phyloP scores from a whole-genome alignment of 2,329 filamentous ascomycete species.

The Xylaria multiplex region DNA sequence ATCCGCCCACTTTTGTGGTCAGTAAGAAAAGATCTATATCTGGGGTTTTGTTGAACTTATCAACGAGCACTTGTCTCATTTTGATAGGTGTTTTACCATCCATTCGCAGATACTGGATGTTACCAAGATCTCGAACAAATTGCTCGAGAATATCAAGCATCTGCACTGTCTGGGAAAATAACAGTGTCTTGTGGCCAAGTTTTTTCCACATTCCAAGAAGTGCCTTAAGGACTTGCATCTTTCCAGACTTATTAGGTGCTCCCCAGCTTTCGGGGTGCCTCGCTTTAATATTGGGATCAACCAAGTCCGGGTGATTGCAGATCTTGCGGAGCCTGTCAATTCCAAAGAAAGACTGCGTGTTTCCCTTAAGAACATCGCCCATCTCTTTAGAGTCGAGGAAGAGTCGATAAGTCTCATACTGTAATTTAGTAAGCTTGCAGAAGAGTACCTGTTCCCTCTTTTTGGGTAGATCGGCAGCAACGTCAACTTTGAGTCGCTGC shows the following conservation, averaged over 20 bases:
- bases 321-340: constrained; percentile 95
- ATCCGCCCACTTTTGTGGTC: constrained; percentile 92
- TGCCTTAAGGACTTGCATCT: constrained; percentile 93
- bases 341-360: constrained; percentile 83
- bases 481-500: constrained; percentile 91
- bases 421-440: constrained; percentile 85
- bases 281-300: constrained; percentile 66
- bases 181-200: constrained; percentile 88
- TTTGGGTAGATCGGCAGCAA: constrained; percentile 90
- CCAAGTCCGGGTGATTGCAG: constrained; percentile 94
- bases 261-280: constrained; percentile 81
- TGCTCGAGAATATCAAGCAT: constrained; percentile 95
- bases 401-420: constrained; percentile 80
- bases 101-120: constrained; percentile 86
- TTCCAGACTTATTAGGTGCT: constrained; percentile 81
- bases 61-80: constrained; percentile 86
- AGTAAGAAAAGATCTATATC: constrained; percentile 88
- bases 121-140: constrained; percentile 74
- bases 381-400: constrained; percentile 88
- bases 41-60: constrained; percentile 87
- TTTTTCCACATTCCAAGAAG: constrained; percentile 89
- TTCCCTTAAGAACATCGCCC: constrained; percentile 79
- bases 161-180: constrained; percentile 92
- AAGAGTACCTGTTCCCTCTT: constrained; percentile 98
- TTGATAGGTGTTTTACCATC: constrained; percentile 92